These are phyloP conservation scores for Mycena alexandri DNA, from an alignment of 768 basidiomycete genomes.

Conservation along the genomic window DNA sequence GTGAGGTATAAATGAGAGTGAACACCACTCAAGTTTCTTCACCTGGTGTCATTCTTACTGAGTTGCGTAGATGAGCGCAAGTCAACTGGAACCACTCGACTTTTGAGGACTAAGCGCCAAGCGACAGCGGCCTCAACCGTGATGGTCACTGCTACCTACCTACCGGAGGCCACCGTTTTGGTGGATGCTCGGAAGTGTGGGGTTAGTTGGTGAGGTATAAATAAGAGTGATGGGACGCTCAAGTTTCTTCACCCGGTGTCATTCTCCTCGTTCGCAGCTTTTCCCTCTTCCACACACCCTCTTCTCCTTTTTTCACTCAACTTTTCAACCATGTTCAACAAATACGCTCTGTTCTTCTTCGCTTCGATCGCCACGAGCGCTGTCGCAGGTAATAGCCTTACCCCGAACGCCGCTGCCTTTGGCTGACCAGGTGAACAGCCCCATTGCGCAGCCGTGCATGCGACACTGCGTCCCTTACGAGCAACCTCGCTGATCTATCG, in stretches of 20 bases:
- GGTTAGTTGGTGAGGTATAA: no score
- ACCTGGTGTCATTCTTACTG: no score
- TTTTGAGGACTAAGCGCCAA: no score
- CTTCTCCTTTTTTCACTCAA: background rate
- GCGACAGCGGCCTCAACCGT: no score
- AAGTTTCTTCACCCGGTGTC: constrained; percentile 18
- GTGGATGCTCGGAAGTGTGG: no score
- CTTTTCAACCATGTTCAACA: constrained; percentile 13
- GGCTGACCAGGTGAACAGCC: background rate
- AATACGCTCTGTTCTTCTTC: constrained; percentile 1
- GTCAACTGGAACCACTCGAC: no score
- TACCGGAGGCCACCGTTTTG: no score
- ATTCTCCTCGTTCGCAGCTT: constrained; percentile 1
- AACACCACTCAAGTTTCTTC: no score
- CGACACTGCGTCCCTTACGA: background rate
- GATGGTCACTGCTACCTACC: no score
- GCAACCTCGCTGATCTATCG: background rate
- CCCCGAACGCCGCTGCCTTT: background rate
- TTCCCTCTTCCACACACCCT: background rate
- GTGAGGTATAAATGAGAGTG: no score
- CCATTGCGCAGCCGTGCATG: background rate
- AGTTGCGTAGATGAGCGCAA: no score
- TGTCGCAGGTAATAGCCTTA: background rate
- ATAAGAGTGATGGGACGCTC: no score
- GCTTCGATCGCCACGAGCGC: background rate